These are phyloP conservation scores for Suillus placidus DNA, from an alignment of 768 basidiomycete genomes.

Conservation along the genomic window DNA sequence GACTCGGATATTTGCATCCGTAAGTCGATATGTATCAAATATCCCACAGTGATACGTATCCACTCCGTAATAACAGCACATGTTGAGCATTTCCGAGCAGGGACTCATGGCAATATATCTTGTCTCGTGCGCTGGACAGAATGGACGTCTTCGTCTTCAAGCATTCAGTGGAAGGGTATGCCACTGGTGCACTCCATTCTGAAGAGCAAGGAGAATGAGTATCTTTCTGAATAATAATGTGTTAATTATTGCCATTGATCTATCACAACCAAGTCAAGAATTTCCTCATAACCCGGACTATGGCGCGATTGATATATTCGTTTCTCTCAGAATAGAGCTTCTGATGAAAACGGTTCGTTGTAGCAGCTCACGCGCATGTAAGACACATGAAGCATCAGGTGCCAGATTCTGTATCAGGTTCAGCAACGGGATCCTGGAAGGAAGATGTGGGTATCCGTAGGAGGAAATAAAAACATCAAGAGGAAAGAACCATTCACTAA, in stretches of 20 bases:
- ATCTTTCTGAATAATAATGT: conserved; percentile 78
- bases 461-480: neutral
- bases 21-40: neutral
- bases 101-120: conserved; percentile 77
- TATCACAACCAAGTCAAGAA: conserved; percentile 33
- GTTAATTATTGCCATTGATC: conserved; percentile 43
- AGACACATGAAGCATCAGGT: conserved; percentile 56
- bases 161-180: conserved; percentile 31
- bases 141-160: conserved; percentile 64
- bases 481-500: neutral
- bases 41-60: neutral
- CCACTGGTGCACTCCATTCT: conserved; percentile 51
- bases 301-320: conserved; percentile 51
- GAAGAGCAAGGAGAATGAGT: conserved; percentile 48
- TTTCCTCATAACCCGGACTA: conserved; percentile 50
- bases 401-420: conserved; percentile 69
- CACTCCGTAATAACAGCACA: neutral
- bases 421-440: conserved; percentile 60
- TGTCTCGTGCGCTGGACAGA: conserved; percentile 62
- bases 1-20: neutral
- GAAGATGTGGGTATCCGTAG: neutral
- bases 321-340: conserved; percentile 61
- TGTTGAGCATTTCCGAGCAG: conserved; percentile 54
- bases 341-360: neutral
- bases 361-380: conserved; percentile 62